Percentiles rank a stretch among this genome's conserved stretches.
These are phyloP conservation scores for Pichia nakasei DNA, from an alignment of 805 yeast species.

Conservation along the genomic window DNA sequence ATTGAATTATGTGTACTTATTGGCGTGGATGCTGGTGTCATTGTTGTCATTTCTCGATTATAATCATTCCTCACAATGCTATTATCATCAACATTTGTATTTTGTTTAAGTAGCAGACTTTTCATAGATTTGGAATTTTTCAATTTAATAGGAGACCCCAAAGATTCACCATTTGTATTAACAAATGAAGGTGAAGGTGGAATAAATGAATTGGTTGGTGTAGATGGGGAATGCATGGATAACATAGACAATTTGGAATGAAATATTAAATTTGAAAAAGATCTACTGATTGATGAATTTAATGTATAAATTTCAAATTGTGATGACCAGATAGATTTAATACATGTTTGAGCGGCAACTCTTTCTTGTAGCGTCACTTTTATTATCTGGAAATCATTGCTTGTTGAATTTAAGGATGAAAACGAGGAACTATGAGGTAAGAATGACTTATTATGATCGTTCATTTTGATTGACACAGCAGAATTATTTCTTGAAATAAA, in stretches of 20 bases:
- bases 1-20: background rate
- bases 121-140: conserved; percentile 5
- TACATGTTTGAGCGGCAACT: conserved; percentile 10
- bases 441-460: background rate
- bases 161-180: background rate
- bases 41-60: background rate
- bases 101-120: background rate
- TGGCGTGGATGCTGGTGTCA: background rate
- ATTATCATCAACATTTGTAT: background rate
- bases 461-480: background rate
- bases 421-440: background rate
- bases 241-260: conserved; percentile 3
- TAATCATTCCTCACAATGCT: background rate
- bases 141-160: conserved; percentile 7
- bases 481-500: conserved; percentile 2
- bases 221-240: background rate
- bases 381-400: conserved; percentile 1
- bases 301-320: conserved; percentile 8
- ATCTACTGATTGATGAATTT: conserved; percentile 6
- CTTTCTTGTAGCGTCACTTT: conserved; percentile 11
- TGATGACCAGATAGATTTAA: conserved; percentile 9
- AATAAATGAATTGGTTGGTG: conserved; percentile 3
- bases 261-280: conserved; percentile 8
- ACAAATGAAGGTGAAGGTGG: conserved; percentile 10
- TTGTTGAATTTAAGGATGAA: background rate